A percentile compares a stretch with the other conserved stretches of the same genome.
Evolutionary conservation across 2,329 filamentous ascomycete species (phyloP).

Genomic region (Cordyceps militaris): DNA sequence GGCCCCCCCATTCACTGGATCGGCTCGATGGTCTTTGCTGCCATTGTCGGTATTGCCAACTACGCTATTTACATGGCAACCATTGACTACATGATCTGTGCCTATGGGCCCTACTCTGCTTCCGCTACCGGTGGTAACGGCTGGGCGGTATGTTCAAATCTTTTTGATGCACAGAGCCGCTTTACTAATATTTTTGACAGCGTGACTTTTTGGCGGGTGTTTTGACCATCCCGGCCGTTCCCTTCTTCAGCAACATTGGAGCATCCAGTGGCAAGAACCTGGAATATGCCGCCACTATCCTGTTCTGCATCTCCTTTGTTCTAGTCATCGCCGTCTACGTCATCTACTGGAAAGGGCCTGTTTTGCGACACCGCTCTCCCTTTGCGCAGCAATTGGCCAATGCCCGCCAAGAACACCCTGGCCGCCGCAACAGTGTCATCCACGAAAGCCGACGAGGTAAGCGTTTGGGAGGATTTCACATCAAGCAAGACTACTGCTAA

Average conservation of each 20-base stretch:
- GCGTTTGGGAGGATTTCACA: not conserved
- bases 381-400: constrained; percentile 58
- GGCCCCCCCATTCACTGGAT: constrained; percentile 62
- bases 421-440: constrained; percentile 24
- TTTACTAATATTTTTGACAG: constrained; percentile 1
- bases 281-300: constrained; percentile 55
- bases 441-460: constrained; percentile 15
- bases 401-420: constrained; percentile 28
- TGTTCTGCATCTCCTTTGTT: constrained; percentile 54
- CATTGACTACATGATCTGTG: constrained; percentile 71
- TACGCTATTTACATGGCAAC: constrained; percentile 70
- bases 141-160: constrained; percentile 38
- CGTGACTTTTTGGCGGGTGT: constrained; percentile 68
- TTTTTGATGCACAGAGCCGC: not conserved
- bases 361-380: constrained; percentile 51
- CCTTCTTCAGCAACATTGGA: constrained; percentile 54
- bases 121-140: constrained; percentile 72
- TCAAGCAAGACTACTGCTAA: constrained; percentile 12
- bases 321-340: constrained; percentile 58
- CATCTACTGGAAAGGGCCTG: constrained; percentile 59
- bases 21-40: constrained; percentile 56
- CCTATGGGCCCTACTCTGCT: constrained; percentile 66
- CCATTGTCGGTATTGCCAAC: constrained; percentile 65
- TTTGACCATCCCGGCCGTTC: constrained; percentile 59
- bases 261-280: constrained; percentile 41